A percentile compares a stretch with the other conserved stretches of the same genome.
Evolutionary conservation across 805 yeast species (phyloP).

Genomic region (Blastobotrys parvus): DNA sequence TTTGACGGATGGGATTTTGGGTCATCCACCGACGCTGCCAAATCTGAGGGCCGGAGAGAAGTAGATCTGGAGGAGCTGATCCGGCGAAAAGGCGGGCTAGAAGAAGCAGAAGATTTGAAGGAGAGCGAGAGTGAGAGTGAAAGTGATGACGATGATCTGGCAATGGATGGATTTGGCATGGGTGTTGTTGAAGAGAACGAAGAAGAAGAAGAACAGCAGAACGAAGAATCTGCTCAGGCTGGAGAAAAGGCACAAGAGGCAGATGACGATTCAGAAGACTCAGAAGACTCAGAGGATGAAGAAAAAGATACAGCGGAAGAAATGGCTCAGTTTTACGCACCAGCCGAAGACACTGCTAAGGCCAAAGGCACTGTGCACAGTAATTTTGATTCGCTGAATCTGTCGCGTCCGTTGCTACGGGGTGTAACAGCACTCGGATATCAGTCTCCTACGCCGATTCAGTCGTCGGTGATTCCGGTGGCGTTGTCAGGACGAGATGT

Average conservation of each 20-base stretch:
- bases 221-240: constrained; percentile 29
- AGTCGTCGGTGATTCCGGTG: constrained; percentile 86
- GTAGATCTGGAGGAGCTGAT: constrained; percentile 86
- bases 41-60: constrained; percentile 35
- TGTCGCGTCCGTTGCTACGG: constrained; percentile 85
- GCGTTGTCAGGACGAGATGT: constrained; percentile 91
- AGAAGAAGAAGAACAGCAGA: constrained; percentile 25
- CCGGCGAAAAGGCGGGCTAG: constrained; percentile 74
- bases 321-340: constrained; percentile 70
- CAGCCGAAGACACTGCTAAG: constrained; percentile 43
- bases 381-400: constrained; percentile 65
- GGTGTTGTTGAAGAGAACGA: constrained; percentile 22
- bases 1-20: constrained; percentile 87
- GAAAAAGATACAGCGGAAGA: constrained; percentile 70
- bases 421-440: constrained; percentile 78
- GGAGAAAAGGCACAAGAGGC: too few species aligned
- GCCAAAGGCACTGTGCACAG: constrained; percentile 46
- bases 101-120: constrained; percentile 38
- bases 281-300: constrained; percentile 25
- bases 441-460: constrained; percentile 87
- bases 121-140: constrained; percentile 31
- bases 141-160: constrained; percentile 34
- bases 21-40: constrained; percentile 40
- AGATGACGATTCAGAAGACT: constrained; percentile 23
- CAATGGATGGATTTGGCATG: constrained; percentile 36